These are phyloP conservation scores for Penicillium decumbens DNA, from an alignment of 2,329 filamentous ascomycete genomes.

Conservation along the genomic window DNA sequence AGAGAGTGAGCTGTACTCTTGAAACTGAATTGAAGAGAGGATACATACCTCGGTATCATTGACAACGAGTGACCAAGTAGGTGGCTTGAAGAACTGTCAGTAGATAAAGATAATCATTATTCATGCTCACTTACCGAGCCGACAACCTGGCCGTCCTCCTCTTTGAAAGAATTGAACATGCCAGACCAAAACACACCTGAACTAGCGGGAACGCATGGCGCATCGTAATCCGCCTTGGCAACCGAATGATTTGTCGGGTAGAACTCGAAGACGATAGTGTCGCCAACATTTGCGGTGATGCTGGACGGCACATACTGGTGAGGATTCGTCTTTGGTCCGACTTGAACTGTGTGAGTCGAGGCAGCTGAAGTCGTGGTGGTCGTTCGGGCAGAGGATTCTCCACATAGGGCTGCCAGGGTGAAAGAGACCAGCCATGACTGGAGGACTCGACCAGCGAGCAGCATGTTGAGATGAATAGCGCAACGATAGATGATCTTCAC, in stretches of 20 bases:
- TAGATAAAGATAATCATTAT: not conserved
- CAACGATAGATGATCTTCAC: not conserved
- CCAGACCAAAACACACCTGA: slow-evolving; percentile 30
- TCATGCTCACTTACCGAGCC: slow-evolving; percentile 25
- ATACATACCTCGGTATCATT: slow-evolving; percentile 52
- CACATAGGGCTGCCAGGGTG: slow-evolving; percentile 1
- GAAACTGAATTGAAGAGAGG: not conserved
- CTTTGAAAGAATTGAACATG: slow-evolving; percentile 44
- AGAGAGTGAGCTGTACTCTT: too few species aligned
- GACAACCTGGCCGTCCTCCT: slow-evolving; percentile 42
- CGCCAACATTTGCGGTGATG: slow-evolving; percentile 30
- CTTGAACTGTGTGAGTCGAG: slow-evolving; percentile 32
- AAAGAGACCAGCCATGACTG: slow-evolving; percentile 5
- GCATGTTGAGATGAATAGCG: not conserved
- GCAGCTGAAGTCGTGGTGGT: slow-evolving; percentile 13
- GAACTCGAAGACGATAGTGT: slow-evolving; percentile 53
- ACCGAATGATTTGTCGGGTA: slow-evolving; percentile 62
- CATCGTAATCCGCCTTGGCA: slow-evolving; percentile 55
- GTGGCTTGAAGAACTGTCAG: slow-evolving; percentile 19
- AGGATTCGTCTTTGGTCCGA: slow-evolving; percentile 30
- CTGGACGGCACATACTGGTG: slow-evolving; percentile 31
- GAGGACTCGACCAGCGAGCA: slow-evolving; percentile 1
- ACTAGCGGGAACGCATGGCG: slow-evolving; percentile 58
- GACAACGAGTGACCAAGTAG: slow-evolving; percentile 43
- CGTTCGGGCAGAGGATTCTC: not conserved